These are phyloP conservation scores for Boletus sp. DNA, from an alignment of 1,284 basidiomycete genomes.

Conservation along the genomic window DNA sequence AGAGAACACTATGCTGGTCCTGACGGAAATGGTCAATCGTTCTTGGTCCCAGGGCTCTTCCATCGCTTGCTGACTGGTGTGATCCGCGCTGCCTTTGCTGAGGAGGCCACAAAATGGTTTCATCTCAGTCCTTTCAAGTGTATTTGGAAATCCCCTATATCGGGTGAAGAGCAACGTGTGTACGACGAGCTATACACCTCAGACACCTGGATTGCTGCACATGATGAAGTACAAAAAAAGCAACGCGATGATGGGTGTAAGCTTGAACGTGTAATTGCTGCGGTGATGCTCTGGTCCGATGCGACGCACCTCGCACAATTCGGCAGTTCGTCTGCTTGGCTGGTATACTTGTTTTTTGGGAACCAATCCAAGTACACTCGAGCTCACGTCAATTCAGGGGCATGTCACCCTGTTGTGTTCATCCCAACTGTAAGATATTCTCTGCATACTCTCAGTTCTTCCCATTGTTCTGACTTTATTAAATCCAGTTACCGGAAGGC, in stretches of 20 bases:
- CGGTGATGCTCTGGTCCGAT: slow-evolving; percentile 7
- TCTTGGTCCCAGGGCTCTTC: background rate
- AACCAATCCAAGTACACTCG: slow-evolving; percentile 21
- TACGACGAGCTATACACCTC: slow-evolving; percentile 22
- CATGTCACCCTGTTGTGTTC: slow-evolving; percentile 42
- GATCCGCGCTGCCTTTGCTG: background rate
- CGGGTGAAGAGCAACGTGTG: background rate
- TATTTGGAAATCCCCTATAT: background rate
- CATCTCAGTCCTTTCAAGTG: background rate
- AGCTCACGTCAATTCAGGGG: slow-evolving; percentile 19
- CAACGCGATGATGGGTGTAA: background rate
- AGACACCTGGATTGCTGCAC: slow-evolving; percentile 18
- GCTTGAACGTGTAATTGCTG: background rate
- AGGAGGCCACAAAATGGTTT: background rate
- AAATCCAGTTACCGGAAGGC: slow-evolving; percentile 18
- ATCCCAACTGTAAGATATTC: slow-evolving; percentile 35
- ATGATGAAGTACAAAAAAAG: slow-evolving; percentile 29
- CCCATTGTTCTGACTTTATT: too few species aligned
- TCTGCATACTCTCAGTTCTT: background rate
- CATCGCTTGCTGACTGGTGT: background rate
- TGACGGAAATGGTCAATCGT: background rate
- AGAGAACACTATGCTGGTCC: too few species aligned
- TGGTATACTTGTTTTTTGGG: slow-evolving; percentile 27
- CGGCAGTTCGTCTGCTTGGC: background rate
- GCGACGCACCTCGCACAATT: slow-evolving; percentile 4